A percentile compares a stretch with the other conserved stretches of the same genome.
Conservation (phyloP, 208 protist genomes). For the Leishmania turanica region DNA sequence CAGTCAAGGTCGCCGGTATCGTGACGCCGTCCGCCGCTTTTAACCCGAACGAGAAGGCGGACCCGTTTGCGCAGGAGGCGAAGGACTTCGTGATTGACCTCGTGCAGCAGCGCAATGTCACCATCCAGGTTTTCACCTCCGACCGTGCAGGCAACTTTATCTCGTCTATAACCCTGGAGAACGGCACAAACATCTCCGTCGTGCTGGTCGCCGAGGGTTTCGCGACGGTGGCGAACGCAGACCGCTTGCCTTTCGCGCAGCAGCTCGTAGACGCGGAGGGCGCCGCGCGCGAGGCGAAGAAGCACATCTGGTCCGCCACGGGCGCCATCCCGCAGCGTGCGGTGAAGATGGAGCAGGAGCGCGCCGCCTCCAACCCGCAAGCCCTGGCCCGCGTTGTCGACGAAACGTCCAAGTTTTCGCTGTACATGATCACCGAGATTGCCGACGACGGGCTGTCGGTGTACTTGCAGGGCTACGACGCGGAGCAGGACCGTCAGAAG, state of each 20-base stretch:
- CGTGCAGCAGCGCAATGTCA: constrained; percentile 82
- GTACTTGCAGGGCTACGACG: constrained; percentile 63
- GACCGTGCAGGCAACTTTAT: constrained; percentile 92
- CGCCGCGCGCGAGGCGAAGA: constrained; percentile 52
- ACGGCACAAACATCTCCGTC: constrained; percentile 80
- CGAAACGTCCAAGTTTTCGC: constrained; percentile 46
- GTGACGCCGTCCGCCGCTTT: constrained; percentile 72
- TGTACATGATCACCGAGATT: constrained; percentile 69
- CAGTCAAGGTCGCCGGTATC: constrained; percentile 82
- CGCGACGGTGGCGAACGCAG: constrained; percentile 78
- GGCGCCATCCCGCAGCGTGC: constrained; percentile 65
- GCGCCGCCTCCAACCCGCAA: constrained; percentile 38
- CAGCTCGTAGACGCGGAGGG: constrained; percentile 76
- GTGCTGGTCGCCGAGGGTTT: constrained; percentile 73
- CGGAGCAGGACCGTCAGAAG: constrained; percentile 44
- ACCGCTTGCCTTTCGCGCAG: constrained; percentile 69
- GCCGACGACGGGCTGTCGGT: constrained; percentile 75
- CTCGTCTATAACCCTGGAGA: constrained; percentile 50
- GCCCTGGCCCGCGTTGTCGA: constrained; percentile 42
- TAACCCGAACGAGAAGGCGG: constrained; percentile 33
- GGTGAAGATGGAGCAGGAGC: constrained; percentile 65
- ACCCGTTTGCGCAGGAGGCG: constrained; percentile 78
- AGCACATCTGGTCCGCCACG: constrained; percentile 61
- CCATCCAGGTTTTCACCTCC: constrained; percentile 82
- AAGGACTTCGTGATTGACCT: constrained; percentile 69